Percentiles rank a stretch among this genome's conserved stretches.
Conservation (phyloP, 2,329 filamentous ascomycete species). For the Phyllosticta paracitricarpa region DNA sequence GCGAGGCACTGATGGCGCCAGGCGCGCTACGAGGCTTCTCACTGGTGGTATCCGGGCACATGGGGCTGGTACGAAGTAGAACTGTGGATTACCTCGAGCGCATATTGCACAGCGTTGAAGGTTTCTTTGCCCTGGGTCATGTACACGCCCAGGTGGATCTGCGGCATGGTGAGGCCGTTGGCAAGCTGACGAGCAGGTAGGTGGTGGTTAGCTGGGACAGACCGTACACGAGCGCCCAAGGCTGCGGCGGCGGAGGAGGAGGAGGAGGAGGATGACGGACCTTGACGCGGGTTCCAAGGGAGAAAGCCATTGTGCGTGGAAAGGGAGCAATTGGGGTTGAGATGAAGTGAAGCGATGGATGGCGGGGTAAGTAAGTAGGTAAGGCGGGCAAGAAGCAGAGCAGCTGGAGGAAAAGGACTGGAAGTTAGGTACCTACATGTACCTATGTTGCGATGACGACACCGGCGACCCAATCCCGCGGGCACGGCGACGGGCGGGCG, state of each 20-base stretch:
- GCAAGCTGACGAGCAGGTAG: slow-evolving; percentile 31
- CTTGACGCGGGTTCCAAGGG: slow-evolving; percentile 35
- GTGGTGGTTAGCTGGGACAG: slow-evolving; percentile 16
- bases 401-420: neutral
- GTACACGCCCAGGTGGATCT: slow-evolving; percentile 66
- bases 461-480: neutral
- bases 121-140: slow-evolving; percentile 56
- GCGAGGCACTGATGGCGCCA: neutral
- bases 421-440: neutral
- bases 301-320: slow-evolving; percentile 17
- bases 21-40: neutral
- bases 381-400: no score
- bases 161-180: slow-evolving; percentile 58
- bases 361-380: neutral
- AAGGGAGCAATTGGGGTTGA: neutral
- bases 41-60: neutral
- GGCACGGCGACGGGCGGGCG: neutral
- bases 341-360: neutral
- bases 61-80: neutral
- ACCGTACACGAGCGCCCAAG: slow-evolving; percentile 11
- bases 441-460: neutral
- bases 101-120: slow-evolving; percentile 46
- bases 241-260: neutral
- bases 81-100: slow-evolving; percentile 34
- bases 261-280: slow-evolving; percentile 14